Evolutionary conservation across 2,329 filamentous ascomycete species (phyloP).

Genomic region (Diplodia intermedia): DNA sequence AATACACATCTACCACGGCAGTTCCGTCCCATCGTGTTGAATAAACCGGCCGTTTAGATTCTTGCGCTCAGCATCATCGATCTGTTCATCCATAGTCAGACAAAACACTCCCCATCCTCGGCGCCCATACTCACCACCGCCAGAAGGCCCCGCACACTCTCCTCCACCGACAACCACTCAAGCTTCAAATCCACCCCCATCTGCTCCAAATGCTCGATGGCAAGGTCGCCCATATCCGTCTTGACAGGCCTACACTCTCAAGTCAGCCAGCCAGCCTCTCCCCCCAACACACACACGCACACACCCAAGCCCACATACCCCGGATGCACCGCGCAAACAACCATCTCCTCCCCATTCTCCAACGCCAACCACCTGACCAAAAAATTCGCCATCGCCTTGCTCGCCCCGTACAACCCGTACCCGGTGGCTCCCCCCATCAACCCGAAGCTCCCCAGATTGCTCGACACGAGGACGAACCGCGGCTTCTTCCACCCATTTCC

Average conservation of each 20-base stretch:
- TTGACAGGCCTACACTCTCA: not conserved
- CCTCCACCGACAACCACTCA: not conserved
- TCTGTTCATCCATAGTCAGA: constrained; percentile 3
- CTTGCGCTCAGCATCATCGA: not conserved
- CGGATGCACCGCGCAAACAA: constrained; percentile 35
- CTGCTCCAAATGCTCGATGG: not conserved
- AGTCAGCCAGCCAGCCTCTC: not conserved
- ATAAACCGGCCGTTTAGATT: not conserved
- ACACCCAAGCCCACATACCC: constrained; percentile 33
- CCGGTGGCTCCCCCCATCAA: constrained; percentile 32
- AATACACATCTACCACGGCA: not conserved
- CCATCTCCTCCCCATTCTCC: constrained; percentile 35
- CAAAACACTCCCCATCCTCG: not conserved
- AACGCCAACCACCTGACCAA: constrained; percentile 36
- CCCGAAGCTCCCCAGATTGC: constrained; percentile 33
- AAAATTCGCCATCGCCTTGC: constrained; percentile 37
- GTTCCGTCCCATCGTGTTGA: not conserved
- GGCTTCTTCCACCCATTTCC: constrained; percentile 7
- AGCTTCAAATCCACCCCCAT: not conserved
- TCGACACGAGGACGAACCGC: constrained; percentile 37
- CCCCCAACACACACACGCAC: no score
- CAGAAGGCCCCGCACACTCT: not conserved
- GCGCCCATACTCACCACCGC: not conserved
- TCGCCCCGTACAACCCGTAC: constrained; percentile 35
- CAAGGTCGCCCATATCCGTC: constrained; percentile 10